phyloP scores from a whole-genome alignment of 768 basidiomycete genomes.

The Gelatoporia subvermispora region DNA sequence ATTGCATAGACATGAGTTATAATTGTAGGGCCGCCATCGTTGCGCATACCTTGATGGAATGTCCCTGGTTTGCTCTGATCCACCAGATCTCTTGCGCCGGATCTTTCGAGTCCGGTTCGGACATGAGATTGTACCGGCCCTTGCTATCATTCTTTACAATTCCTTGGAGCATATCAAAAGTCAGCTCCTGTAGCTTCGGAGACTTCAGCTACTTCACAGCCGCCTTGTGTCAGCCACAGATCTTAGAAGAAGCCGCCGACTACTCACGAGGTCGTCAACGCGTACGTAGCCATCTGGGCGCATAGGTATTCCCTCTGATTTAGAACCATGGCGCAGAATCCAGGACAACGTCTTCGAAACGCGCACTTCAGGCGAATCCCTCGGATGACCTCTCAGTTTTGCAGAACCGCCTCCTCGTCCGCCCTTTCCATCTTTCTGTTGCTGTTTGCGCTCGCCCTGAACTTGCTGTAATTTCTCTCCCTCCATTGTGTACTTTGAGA shows the following conservation, averaged over 20 bases:
- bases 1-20: background rate
- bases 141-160: slow-evolving; percentile 69
- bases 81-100: slow-evolving; percentile 54
- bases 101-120: slow-evolving; percentile 39
- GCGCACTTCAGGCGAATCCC: slow-evolving; percentile 62
- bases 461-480: background rate
- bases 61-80: slow-evolving; percentile 90
- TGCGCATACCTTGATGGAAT: slow-evolving; percentile 65
- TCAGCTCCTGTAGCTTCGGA: slow-evolving; percentile 60
- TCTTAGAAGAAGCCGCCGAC: background rate
- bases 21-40: background rate
- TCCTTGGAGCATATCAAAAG: slow-evolving; percentile 47
- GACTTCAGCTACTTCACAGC: slow-evolving; percentile 51
- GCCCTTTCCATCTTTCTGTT: slow-evolving; percentile 1
- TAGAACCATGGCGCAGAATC: slow-evolving; percentile 87
- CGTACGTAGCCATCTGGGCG: slow-evolving; percentile 82
- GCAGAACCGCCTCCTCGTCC: slow-evolving; percentile 15
- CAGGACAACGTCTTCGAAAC: slow-evolving; percentile 86
- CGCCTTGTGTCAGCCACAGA: slow-evolving; percentile 4
- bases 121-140: slow-evolving; percentile 54
- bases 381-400: slow-evolving; percentile 54
- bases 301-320: slow-evolving; percentile 68
- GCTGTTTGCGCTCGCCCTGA: background rate
- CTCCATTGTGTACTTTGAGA: too few species aligned
- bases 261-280: slow-evolving; percentile 76